Base-by-base conservation (phyloP, 2,329 filamentous ascomycete species). In the Madurella mycetomatis region DNA sequence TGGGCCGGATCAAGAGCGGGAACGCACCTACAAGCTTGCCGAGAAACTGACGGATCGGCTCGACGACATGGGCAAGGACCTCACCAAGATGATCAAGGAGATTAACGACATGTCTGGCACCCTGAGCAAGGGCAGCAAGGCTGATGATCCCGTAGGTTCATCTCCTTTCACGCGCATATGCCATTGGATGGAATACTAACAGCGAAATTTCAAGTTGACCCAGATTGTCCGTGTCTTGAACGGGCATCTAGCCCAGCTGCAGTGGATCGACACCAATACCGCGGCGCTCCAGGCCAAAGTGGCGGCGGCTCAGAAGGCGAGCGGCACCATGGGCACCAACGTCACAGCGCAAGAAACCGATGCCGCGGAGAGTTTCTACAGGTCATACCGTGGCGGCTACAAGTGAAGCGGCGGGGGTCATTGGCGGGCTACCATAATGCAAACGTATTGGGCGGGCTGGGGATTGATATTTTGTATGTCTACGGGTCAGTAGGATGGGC, bases 211-310 rank as follows among this genome's bases (percentile, higher is more conserved):
- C 37, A 68, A 96, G 87, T 80, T 97, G 67, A 92, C 90, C 63
- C 91, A 96, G 72, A 95, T 99, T 66, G 92, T 97, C 50, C 87
- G 90, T 59, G 91, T 97, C 47, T 85, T 99, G 63, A 99, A 99
- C 70, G 85, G 87, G 19, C 94, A 99, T 70, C 83, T 99, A 39
- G 85, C 86, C 37, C 92, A 96, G 71, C 79, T 99, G 57, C 92
- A 96, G 72, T 88, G 88, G 75, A 97, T 99, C 69, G 92, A 97
- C 67, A 83, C 85, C 60, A 92, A 92, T 60, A 88, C 92, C 37
- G 82, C 85, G 15, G 81, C 86, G 32, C 78, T 97, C 50, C 88
- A 95, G 70, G 80, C 85, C 56, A 95, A 95, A 79, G 89, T 97
- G 49, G 74, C 77, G 5, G 83, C 86, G 31, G 89, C 92, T 19